A percentile compares a stretch with the other conserved stretches of the same genome.
phyloP scores from a whole-genome alignment of 805 yeast genomes.

The Candida parachauliodes region DNA sequence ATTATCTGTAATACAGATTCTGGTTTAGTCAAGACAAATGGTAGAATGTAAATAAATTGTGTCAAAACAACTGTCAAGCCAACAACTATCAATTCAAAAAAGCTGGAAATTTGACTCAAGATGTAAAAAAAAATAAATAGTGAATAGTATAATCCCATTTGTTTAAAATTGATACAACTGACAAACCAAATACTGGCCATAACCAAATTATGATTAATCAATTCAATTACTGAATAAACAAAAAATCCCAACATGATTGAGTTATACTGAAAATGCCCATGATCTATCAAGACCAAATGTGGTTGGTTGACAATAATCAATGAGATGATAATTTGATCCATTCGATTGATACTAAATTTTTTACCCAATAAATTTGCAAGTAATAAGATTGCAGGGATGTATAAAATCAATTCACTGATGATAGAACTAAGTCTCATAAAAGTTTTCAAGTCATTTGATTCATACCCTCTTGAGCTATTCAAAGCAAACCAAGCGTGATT shows the following conservation, averaged over 20 bases:
- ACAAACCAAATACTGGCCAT: constrained; percentile 77
- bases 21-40: constrained; percentile 49
- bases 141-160: constrained; percentile 91
- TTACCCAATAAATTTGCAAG: constrained; percentile 71
- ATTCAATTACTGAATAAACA: constrained; percentile 60
- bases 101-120: constrained; percentile 45
- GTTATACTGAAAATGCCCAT: constrained; percentile 96
- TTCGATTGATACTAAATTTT: constrained; percentile 50
- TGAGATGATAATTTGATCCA: constrained; percentile 73
- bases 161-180: constrained; percentile 78
- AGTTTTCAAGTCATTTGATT: constrained; percentile 61
- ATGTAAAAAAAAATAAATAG: constrained; percentile 84
- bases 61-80: constrained; percentile 62
- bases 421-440: constrained; percentile 83
- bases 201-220: constrained; percentile 60
- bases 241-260: constrained; percentile 91
- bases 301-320: constrained; percentile 86
- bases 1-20: constrained; percentile 44
- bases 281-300: constrained; percentile 77
- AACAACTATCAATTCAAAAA: constrained; percentile 56
- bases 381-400: constrained; percentile 75
- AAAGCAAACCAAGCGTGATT: constrained; percentile 75
- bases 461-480: constrained; percentile 72
- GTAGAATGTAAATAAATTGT: constrained; percentile 49
- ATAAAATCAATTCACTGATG: constrained; percentile 67